A percentile compares a stretch with the other conserved stretches of the same genome.
Evolutionary conservation across 192 early-diverging fungal genomes (phyloP).

Genomic region (Dimargaris cristalligena): DNA sequence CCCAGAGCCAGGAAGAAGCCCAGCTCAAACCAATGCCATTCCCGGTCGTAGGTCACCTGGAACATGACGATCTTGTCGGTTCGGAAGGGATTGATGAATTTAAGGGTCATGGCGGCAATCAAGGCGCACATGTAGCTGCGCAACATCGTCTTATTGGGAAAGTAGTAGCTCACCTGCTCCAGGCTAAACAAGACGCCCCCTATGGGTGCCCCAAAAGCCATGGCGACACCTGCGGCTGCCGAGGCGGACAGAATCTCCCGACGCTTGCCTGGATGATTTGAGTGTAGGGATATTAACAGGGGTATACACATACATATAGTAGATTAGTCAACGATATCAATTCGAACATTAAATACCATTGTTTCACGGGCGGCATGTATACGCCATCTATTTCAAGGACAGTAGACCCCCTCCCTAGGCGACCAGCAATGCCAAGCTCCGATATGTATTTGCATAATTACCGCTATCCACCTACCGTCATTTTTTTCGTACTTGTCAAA

Average conservation of each 20-base stretch:
- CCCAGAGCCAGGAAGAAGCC: conserved; percentile 47
- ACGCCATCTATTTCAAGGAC: too few relatives aligned
- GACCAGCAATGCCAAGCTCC: too few relatives aligned
- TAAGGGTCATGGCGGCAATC: conserved; percentile 29
- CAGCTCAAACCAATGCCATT: conserved; percentile 60
- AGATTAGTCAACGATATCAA: too few relatives aligned
- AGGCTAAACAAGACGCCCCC: conserved; percentile 89
- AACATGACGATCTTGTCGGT: conserved; percentile 37
- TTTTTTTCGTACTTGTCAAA: conserved; percentile 87
- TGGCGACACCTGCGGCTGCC: conserved; percentile 80
- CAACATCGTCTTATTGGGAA: conserved; percentile 40
- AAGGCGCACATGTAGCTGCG: conserved; percentile 54
- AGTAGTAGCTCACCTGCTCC: conserved; percentile 85
- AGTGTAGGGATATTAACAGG: too few relatives aligned
- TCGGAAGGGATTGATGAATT: conserved; percentile 38
- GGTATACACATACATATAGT: too few relatives aligned
- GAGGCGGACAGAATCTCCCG: conserved; percentile 88
- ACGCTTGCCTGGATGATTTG: conserved; percentile 59
- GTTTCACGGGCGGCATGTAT: too few relatives aligned
- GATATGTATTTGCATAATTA: too few relatives aligned
- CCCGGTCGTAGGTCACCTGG: conserved; percentile 42
- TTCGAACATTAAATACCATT: too few relatives aligned
- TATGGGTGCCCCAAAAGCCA: conserved; percentile 93
- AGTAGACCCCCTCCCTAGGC: too few relatives aligned
- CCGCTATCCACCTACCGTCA: conserved; percentile 54